A percentile compares a stretch with the other conserved stretches of the same genome.
phyloP scores from a whole-genome alignment of 78 protist genomes.

The Dictyostelium brefeldianum region DNA sequence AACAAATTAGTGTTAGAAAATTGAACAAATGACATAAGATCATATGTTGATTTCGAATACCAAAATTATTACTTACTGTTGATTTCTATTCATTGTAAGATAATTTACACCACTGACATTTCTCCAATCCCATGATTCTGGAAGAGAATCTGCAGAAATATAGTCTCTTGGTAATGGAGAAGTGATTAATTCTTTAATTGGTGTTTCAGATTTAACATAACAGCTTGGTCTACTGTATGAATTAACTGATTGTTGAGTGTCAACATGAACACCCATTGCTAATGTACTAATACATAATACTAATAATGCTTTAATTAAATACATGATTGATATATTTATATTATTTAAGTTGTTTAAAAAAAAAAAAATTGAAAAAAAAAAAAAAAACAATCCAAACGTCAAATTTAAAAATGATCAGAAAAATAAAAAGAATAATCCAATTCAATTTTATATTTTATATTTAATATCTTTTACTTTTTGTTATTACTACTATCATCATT shows the following conservation, averaged over 20 bases:
- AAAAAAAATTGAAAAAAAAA: not conserved
- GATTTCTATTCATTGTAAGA: conserved; percentile 53
- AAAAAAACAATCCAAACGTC: not conserved
- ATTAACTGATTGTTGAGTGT: not conserved
- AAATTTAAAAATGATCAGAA: no score
- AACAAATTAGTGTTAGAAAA: not conserved
- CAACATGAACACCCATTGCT: not conserved
- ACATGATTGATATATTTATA: not conserved
- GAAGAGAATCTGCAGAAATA: not conserved
- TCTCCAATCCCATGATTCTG: conserved; percentile 70
- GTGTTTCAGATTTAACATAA: not conserved
- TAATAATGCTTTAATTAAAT: conserved; percentile 6
- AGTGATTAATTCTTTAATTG: not conserved
- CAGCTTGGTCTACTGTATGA: not conserved
- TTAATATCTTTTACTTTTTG: no score
- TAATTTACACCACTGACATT: conserved; percentile 72
- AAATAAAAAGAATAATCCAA: not conserved
- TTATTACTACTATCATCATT: no score
- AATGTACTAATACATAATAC: not conserved
- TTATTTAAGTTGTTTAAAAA: not conserved
- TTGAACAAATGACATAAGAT: not conserved
- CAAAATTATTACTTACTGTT: conserved; percentile 2
- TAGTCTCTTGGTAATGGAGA: conserved; percentile 62
- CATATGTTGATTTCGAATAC: not conserved
- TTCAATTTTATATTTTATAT: not conserved